Evolutionary conservation across 441 rosid species (phyloP).

Genomic region (Gossypium gossypioides): DNA sequence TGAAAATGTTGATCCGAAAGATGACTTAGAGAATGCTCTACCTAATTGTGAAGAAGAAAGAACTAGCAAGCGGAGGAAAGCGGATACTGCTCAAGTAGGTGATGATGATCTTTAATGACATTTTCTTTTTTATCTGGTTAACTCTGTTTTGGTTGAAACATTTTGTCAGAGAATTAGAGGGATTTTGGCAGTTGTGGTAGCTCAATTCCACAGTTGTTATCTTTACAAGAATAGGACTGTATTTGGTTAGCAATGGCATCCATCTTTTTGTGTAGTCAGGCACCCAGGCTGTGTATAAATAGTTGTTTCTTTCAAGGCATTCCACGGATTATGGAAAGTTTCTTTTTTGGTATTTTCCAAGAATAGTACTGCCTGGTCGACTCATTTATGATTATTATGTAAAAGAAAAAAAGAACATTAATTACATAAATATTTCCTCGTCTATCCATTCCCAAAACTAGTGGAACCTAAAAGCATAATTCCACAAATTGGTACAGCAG

Average conservation of each 20-base stretch:
- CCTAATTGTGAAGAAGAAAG: neutral
- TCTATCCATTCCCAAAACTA: too few relatives aligned
- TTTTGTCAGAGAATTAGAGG: neutral
- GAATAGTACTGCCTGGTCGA: too few relatives aligned
- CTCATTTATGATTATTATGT: too few relatives aligned
- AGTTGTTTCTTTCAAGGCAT: neutral
- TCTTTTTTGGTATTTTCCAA: neutral
- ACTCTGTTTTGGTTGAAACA: neutral
- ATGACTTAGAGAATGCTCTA: slow-evolving; percentile 1
- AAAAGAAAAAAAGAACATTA: too few relatives aligned
- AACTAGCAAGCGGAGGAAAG: slow-evolving; percentile 14
- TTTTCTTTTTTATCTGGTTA: neutral
- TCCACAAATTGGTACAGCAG: neutral
- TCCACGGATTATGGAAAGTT: neutral
- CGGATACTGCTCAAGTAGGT: slow-evolving; percentile 6
- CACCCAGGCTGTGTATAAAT: neutral
- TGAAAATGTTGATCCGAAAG: neutral
- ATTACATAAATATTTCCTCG: too few relatives aligned
- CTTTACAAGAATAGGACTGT: neutral
- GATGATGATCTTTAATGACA: slow-evolving; percentile 16
- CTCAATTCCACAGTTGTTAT: neutral
- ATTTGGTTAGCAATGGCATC: neutral
- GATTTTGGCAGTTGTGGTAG: neutral
- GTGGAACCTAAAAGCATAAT: neutral
- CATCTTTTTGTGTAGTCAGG: neutral